Evolutionary conservation across 2,329 filamentous ascomycete species (phyloP).

Genomic region (Fusarium denticulatum): DNA sequence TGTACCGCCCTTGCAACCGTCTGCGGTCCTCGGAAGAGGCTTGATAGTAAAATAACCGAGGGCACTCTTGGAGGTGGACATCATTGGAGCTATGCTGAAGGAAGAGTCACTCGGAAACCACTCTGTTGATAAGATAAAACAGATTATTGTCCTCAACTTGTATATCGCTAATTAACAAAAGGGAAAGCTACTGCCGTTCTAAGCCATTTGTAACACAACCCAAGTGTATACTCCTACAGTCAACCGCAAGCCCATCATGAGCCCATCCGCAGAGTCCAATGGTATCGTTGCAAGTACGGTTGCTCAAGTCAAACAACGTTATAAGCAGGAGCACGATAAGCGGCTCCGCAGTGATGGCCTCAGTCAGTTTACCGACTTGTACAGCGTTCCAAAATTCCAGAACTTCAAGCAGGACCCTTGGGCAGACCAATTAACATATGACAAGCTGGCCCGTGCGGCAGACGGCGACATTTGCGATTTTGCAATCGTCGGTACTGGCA

Average conservation of each 20-base stretch:
- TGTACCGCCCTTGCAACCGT: too few relatives aligned
- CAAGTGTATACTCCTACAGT: background rate
- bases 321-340: background rate
- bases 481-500: background rate
- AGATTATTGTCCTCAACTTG: too few relatives aligned
- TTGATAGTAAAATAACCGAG: background rate
- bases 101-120: too few relatives aligned
- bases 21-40: background rate
- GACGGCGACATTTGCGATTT: background rate
- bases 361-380: background rate
- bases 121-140: too few relatives aligned
- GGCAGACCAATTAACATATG: background rate
- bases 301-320: background rate
- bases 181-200: background rate
- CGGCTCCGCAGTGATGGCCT: background rate
- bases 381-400: background rate
- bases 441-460: background rate
- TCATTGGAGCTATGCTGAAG: background rate
- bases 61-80: too few relatives aligned
- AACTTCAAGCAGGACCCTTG: background rate
- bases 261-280: background rate
- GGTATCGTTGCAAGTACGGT: background rate
- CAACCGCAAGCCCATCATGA: background rate
- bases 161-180: background rate
- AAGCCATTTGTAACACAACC: background rate